phyloP scores from a whole-genome alignment of 2,329 filamentous ascomycete species.

The Fusarium oxysporum region DNA sequence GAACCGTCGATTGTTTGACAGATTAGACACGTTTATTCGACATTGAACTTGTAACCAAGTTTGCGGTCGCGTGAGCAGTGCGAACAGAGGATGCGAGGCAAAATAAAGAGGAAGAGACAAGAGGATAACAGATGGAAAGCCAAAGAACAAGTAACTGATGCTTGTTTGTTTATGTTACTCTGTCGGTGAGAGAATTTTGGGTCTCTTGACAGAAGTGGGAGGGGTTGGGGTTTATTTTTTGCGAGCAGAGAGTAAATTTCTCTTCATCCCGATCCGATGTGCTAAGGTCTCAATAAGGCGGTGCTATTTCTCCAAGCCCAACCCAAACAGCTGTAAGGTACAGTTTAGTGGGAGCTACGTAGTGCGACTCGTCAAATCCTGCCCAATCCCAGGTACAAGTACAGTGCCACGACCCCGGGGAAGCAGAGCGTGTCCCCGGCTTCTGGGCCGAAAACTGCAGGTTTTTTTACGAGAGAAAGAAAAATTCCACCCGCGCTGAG shows the following conservation, averaged over 20 bases:
- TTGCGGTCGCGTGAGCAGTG: conserved; percentile 38
- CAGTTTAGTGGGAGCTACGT: conserved; percentile 4
- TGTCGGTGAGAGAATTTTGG: conserved; percentile 45
- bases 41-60: conserved; percentile 37
- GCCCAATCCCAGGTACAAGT: conserved; percentile 9
- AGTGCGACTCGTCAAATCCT: not conserved
- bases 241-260: conserved; percentile 23
- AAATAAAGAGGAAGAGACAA: no score
- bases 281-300: conserved; percentile 38
- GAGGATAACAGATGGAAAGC: not conserved
- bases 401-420: conserved; percentile 7
- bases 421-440: not conserved
- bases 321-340: not conserved
- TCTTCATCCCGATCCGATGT: conserved; percentile 31
- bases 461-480: conserved; percentile 7
- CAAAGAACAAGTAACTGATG: conserved; percentile 1
- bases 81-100: not conserved
- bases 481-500: conserved; percentile 31
- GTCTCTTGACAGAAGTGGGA: conserved; percentile 12
- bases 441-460: conserved; percentile 13
- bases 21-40: conserved; percentile 44
- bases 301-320: conserved; percentile 11
- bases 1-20: conserved; percentile 41
- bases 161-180: conserved; percentile 14
- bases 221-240: conserved; percentile 29